Evolutionary conservation across 768 basidiomycete genomes (phyloP), one percentile per base, ranked within the genome.

Genomic region (Podaxis pistillaris): DNA sequence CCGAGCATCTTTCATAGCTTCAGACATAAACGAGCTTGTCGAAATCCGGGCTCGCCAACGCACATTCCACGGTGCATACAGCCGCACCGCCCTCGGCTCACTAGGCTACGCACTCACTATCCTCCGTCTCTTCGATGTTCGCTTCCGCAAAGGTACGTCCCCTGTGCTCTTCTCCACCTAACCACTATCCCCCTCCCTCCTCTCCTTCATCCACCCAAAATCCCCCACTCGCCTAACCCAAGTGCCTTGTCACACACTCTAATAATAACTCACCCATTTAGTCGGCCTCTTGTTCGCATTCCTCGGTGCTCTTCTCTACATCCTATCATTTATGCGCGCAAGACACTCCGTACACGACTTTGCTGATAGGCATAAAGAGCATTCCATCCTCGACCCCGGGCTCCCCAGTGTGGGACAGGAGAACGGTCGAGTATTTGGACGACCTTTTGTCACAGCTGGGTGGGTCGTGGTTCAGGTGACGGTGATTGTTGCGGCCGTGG

Each of bases 41-140:
- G 92, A 94, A 70, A 73, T 94, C 17, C 82, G 93, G 13, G 93
- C 93, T 0, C 81, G 91, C 30, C 86, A 91, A 66, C 81, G 93
- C 46, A 94, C 93, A 0, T 93, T 93, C 69, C 84, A 93, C 57
- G 92, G 91, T 15, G 90, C 92, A 13, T 94, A 94, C 73, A 81
- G 81, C 41, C 85, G 92, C 28, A 89, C 87, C 0, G 91, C 91
- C 0, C 78, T 94, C 8, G 85, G 86, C 13, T 85, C 86, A 61
- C 79, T 95, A 1, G 88, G 90, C 0, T 92, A 90, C 68, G 81
- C 89, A 1, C 72, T 93, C 58, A 82, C 90, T 0, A 83, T 94
- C 58, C 77, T 94, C 9, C 85, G 91, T 51, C 81, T 94, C n/a
- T 95, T 94, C 66, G 89, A 93, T 68, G 69, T 70, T 36, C 76